phyloP scores from a whole-genome alignment of 805 yeast species.

The Pachysolen tannophilus region DNA sequence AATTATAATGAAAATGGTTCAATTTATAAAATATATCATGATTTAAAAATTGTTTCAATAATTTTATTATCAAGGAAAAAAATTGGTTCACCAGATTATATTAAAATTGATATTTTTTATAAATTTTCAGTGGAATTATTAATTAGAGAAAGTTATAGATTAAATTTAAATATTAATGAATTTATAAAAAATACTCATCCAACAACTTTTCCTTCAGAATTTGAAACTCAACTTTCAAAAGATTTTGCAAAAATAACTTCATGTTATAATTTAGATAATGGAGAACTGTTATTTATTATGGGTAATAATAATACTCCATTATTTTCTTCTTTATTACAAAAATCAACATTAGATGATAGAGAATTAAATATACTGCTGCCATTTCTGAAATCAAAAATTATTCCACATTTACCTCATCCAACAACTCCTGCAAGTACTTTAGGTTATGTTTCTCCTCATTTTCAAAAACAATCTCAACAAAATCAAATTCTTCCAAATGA shows the following conservation, averaged over 20 bases:
- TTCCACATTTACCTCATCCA: constrained; percentile 38
- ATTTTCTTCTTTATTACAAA: constrained; percentile 64
- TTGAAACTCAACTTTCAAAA: constrained; percentile 36
- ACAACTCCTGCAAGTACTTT: constrained; percentile 29
- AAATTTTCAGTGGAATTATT: constrained; percentile 55
- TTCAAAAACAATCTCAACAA: constrained; percentile 12
- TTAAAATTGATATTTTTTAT: constrained; percentile 52
- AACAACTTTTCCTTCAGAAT: constrained; percentile 8
- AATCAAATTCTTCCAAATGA: constrained; percentile 33
- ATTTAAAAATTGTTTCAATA: constrained; percentile 49
- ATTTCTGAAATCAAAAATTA: constrained; percentile 55
- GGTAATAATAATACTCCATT: constrained; percentile 66
- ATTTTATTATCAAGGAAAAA: constrained; percentile 37
- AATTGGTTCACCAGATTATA: constrained; percentile 41
- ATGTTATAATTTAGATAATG: constrained; percentile 40
- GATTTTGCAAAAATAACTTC: constrained; percentile 58
- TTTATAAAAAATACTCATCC: not conserved
- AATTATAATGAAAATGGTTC: constrained; percentile 35
- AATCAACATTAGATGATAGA: constrained; percentile 70
- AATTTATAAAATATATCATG: constrained; percentile 58
- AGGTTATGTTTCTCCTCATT: constrained; percentile 36
- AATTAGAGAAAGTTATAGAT: constrained; percentile 49
- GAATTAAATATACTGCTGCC: constrained; percentile 61
- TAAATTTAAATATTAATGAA: constrained; percentile 24
- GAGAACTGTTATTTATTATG: constrained; percentile 57